Conservation (phyloP, 148 eudicot genomes). For the Rhododendron molle region DNA sequence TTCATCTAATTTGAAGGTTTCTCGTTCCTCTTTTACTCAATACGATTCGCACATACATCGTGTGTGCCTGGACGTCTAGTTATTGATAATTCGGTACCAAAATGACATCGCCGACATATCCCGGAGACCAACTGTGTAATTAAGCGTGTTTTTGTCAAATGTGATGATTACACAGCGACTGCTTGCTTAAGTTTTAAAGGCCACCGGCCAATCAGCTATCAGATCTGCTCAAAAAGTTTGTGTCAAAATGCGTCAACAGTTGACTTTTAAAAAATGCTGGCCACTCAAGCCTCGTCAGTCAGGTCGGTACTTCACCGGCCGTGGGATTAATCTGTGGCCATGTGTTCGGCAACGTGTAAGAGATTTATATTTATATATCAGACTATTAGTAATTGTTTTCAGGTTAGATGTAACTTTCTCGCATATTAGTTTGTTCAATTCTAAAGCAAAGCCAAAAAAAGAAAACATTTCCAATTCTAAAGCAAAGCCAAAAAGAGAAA, state of each 20-base stretch:
- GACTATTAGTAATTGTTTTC: neutral
- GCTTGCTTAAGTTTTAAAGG: neutral
- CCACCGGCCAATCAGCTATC: neutral
- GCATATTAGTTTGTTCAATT: neutral
- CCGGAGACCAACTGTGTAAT: neutral
- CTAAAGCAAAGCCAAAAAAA: neutral
- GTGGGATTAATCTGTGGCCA: neutral
- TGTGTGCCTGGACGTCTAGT: too few species aligned
- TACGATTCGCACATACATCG: too few species aligned
- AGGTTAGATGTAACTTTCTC: constrained; percentile 6
- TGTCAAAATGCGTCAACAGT: neutral
- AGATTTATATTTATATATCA: too few species aligned
- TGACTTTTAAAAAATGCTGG: neutral
- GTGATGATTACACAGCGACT: neutral
- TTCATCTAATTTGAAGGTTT: too few species aligned
- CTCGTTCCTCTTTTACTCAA: too few species aligned
- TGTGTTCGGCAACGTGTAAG: neutral
- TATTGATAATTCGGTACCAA: neutral
- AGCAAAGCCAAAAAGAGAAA: constrained; percentile 7
- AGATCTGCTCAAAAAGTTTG: neutral
- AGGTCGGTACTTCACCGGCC: neutral
- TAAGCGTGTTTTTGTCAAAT: neutral
- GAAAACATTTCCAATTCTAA: neutral
- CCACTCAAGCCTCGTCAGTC: constrained; percentile 7
- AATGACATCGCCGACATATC: neutral